Evolutionary conservation across 306 rosid genomes (phyloP).

Genomic region (Sicyos edulis): DNA sequence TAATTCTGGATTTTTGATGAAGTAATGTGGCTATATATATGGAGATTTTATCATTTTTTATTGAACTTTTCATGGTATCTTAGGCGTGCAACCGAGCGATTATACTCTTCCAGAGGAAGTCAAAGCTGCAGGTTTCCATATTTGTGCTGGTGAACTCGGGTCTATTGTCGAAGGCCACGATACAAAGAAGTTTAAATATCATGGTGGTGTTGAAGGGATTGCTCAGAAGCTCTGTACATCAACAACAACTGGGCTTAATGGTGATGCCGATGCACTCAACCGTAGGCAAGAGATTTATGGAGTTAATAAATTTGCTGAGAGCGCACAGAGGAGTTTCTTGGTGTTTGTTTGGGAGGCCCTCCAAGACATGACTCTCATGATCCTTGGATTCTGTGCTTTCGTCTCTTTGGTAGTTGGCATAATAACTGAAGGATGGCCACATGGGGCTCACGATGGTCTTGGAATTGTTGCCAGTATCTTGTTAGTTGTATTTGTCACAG

Average conservation of each 20-base stretch:
- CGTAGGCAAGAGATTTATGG: constrained; percentile 60
- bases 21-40: not conserved
- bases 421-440: constrained; percentile 88
- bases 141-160: constrained; percentile 85
- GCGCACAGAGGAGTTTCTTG: constrained; percentile 57
- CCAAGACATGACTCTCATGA: constrained; percentile 95
- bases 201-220: constrained; percentile 63
- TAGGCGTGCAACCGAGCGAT: constrained; percentile 60
- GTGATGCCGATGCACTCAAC: constrained; percentile 32
- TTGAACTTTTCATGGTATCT: constrained; percentile 24
- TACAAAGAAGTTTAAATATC: constrained; percentile 57
- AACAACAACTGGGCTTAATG: constrained; percentile 42
- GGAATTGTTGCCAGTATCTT: constrained; percentile 93
- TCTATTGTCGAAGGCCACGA: constrained; percentile 82
- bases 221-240: constrained; percentile 69
- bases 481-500: constrained; percentile 88
- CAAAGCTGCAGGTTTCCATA: constrained; percentile 67
- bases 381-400: constrained; percentile 81
- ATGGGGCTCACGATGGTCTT: constrained; percentile 91
- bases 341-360: constrained; percentile 97
- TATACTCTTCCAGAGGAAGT: constrained; percentile 66
- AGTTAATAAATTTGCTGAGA: constrained; percentile 74
- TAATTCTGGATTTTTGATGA: constrained; percentile 17
- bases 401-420: constrained; percentile 79
- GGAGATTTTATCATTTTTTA: not conserved